Evolutionary conservation across 768 basidiomycete genomes (phyloP).

Genomic region (Suillus plorans): DNA sequence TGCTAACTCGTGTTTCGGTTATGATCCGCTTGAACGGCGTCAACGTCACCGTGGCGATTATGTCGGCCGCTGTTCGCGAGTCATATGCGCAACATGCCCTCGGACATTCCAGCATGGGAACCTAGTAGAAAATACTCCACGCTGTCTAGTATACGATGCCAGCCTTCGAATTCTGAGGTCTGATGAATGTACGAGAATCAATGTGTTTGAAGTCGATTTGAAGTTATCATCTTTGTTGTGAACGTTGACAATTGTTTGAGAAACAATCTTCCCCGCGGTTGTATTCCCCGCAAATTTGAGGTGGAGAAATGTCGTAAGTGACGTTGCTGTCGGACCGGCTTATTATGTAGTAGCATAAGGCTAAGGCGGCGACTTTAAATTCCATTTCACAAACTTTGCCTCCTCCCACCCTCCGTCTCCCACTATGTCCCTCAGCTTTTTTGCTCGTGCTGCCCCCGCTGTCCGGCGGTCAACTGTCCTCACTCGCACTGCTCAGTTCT

Average conservation of each 20-base stretch:
- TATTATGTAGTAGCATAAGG: conserved; percentile 12
- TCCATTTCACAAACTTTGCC: conserved; percentile 12
- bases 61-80: conserved; percentile 8
- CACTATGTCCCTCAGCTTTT: conserved; percentile 28
- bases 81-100: background rate
- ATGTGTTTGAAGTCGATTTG: background rate
- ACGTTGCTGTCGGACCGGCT: conserved; percentile 8
- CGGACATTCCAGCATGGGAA: background rate
- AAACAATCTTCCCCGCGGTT: background rate
- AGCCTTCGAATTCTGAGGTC: background rate
- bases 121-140: background rate
- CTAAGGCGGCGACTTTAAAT: conserved; percentile 17
- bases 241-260: background rate
- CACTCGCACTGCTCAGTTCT: conserved; percentile 11
- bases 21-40: background rate
- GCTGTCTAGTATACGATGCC: background rate
- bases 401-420: conserved; percentile 12
- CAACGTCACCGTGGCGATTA: conserved; percentile 1
- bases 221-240: background rate
- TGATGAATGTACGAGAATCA: background rate
- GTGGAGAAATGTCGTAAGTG: conserved; percentile 12
- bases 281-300: conserved; percentile 11
- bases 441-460: conserved; percentile 24
- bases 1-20: conserved; percentile 6
- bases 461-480: conserved; percentile 15